Evolutionary conservation across 768 basidiomycete species (phyloP), one percentile per base, ranked within the genome.

Genomic region (Russula sp.): DNA sequence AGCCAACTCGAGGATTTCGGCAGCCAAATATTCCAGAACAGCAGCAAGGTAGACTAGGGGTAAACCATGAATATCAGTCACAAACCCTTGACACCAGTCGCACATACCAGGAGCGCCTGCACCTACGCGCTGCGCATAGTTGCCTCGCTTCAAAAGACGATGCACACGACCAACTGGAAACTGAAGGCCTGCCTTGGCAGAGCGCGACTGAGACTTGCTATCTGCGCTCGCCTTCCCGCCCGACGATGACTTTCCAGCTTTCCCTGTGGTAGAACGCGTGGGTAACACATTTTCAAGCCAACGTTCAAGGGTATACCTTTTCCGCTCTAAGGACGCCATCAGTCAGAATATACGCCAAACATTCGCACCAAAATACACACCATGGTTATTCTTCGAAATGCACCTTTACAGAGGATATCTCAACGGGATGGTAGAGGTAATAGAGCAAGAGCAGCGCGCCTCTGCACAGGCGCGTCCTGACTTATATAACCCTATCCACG

Each of bases 161-260:
- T 93, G 91, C 70, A 94, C 86, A 85, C 93, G 89, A 78, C 92
- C 91, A 71, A 95, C 93, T 47, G 92, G 93, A 76, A 89, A 89
- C 73, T 89, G 88, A 58, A 89, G 85, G 61, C 88, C 88, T 47
- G 88, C 87, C 71, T 82, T 84, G 45, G 85, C 81, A 16, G 88
- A 89, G 64, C 88, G 88, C 4, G 87, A 88, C 65, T 82, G 81
- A 9, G 82, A 77, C 73, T 84, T 88, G 73, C 69, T 64, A 7
- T 78, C 78, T 52, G 71, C 75, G 55, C 80, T 80, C 35, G 74
- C 63, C 44, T 80, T 79, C 62, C 69, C 69, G 59, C 73, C 65
- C 18, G 65, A 71, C 31, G 76, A 66, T 32, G 72, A 72, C 68
- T 83, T 84, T 67, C 84, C 84, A 16, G 68, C 68, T 32, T 70